These are phyloP conservation scores for Mycena crocata DNA, from an alignment of 768 basidiomycete genomes.

Conservation along the genomic window DNA sequence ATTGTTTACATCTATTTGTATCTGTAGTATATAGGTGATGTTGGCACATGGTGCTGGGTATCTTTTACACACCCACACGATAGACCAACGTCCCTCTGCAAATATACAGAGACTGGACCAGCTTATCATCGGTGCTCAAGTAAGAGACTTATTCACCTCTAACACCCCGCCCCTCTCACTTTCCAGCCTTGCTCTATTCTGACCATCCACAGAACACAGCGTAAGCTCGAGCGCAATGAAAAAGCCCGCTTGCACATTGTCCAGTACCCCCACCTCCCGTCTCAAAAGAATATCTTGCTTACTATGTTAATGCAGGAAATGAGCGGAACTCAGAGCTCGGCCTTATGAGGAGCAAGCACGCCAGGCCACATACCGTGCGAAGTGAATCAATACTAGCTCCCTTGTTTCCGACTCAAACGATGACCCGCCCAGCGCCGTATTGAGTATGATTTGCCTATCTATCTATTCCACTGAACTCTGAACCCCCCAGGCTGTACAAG, in stretches of 20 bases:
- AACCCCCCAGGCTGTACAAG: background rate
- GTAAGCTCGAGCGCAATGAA: too few relatives aligned
- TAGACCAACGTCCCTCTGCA: background rate
- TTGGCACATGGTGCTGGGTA: background rate
- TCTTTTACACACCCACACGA: background rate
- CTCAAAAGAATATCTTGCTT: too few relatives aligned
- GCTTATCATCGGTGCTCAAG: background rate
- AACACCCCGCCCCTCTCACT: too few relatives aligned
- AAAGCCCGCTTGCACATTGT: too few relatives aligned
- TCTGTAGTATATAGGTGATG: background rate
- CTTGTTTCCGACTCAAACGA: too few relatives aligned
- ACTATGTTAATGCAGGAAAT: background rate
- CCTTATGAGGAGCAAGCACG: background rate
- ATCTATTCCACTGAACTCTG: background rate
- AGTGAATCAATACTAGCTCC: background rate
- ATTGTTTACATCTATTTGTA: background rate
- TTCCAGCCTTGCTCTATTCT: too few relatives aligned
- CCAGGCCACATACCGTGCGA: constrained; percentile 9
- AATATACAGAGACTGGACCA: background rate
- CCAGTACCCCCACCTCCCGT: too few relatives aligned
- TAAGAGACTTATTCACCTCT: constrained; percentile 1
- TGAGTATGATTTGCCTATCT: background rate
- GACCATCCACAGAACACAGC: too few relatives aligned
- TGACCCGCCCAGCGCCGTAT: background rate
- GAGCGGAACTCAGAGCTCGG: background rate